Evolutionary conservation across 805 yeast species (phyloP).

Genomic region (Kazachstania taianensis): DNA sequence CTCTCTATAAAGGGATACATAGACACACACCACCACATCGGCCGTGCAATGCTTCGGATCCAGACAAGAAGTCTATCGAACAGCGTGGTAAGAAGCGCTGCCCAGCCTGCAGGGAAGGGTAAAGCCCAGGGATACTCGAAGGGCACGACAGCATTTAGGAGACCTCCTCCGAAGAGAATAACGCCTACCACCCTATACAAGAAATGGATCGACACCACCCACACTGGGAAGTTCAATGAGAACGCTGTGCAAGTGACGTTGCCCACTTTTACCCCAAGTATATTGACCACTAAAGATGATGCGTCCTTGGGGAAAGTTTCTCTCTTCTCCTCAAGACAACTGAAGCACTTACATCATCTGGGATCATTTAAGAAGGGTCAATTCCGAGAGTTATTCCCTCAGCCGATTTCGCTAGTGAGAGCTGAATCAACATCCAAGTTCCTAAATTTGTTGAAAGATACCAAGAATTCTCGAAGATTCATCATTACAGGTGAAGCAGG

Average conservation of each 20-base stretch:
- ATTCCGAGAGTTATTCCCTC: constrained; percentile 51
- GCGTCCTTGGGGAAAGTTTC: constrained; percentile 25
- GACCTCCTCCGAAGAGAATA: constrained; percentile 19
- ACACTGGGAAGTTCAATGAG: constrained; percentile 22
- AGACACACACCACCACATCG: background rate
- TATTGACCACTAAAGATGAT: constrained; percentile 3
- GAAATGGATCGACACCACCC: constrained; percentile 27
- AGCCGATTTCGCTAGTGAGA: constrained; percentile 52
- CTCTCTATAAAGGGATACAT: background rate
- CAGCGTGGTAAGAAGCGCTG: constrained; percentile 10
- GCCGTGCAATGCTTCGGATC: constrained; percentile 11
- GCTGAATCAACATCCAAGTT: constrained; percentile 36
- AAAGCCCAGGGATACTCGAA: constrained; percentile 26
- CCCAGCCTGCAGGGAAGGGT: constrained; percentile 9
- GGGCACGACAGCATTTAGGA: constrained; percentile 7
- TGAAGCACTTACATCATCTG: constrained; percentile 37
- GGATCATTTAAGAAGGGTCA: constrained; percentile 64
- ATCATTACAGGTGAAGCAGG: constrained; percentile 64
- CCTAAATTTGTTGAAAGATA: constrained; percentile 27
- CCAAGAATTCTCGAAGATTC: constrained; percentile 10
- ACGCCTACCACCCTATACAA: constrained; percentile 26
- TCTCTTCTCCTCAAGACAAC: constrained; percentile 34
- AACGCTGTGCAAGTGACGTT: constrained; percentile 21
- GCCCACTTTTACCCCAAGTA: constrained; percentile 15
- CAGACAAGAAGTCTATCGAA: constrained; percentile 13